These are phyloP conservation scores for Passiflora organensis DNA, from an alignment of 345 rosid genomes.

Conservation along the genomic window DNA sequence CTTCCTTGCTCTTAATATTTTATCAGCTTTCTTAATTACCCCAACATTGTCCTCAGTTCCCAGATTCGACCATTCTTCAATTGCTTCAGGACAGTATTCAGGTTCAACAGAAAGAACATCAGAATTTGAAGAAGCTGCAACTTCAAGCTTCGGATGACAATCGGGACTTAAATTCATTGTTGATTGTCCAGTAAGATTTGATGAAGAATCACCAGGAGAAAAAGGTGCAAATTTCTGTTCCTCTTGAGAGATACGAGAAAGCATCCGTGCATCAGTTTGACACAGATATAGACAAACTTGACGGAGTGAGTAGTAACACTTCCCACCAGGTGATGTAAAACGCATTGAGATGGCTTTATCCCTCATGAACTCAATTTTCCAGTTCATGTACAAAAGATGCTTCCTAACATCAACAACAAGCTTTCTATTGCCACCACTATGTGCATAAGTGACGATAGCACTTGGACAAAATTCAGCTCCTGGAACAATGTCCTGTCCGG, in stretches of 20 bases:
- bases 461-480: slow-evolving; percentile 49
- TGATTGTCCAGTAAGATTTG: slow-evolving; percentile 6
- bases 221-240: slow-evolving; percentile 8
- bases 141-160: slow-evolving; percentile 2
- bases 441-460: slow-evolving; percentile 37
- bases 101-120: slow-evolving; percentile 19
- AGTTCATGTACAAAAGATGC: slow-evolving; percentile 51
- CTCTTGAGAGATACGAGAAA: slow-evolving; percentile 8
- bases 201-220: slow-evolving; percentile 7
- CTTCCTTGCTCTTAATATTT: slow-evolving; percentile 41
- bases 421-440: neutral
- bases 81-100: slow-evolving; percentile 45
- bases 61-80: slow-evolving; percentile 29
- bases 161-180: slow-evolving; percentile 5
- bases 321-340: slow-evolving; percentile 57
- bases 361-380: slow-evolving; percentile 44
- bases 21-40: no score
- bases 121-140: slow-evolving; percentile 8
- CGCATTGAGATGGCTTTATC: slow-evolving; percentile 28
- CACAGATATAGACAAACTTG: slow-evolving; percentile 38
- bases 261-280: neutral
- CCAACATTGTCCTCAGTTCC: slow-evolving; percentile 4
- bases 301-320: slow-evolving; percentile 46
- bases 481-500: slow-evolving; percentile 31
- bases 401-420: slow-evolving; percentile 26